Evolutionary conservation across 148 eudicot genomes (phyloP).

Genomic region (Cornus florida): DNA sequence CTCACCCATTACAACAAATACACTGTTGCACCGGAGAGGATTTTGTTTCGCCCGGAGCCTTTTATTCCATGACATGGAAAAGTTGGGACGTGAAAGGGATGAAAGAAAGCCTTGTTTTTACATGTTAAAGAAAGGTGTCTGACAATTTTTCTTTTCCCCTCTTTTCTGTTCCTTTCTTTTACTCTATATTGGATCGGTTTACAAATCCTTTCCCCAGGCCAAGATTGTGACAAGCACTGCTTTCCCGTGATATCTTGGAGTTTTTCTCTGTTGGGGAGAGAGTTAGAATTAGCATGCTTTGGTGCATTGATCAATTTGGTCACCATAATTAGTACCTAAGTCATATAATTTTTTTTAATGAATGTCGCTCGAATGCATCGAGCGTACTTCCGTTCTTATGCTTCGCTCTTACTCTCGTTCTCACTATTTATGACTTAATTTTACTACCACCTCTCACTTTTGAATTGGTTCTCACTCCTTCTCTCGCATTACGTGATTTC

Average conservation of each 20-base stretch:
- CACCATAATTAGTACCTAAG: background rate
- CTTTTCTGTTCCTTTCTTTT: background rate
- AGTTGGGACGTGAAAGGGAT: background rate
- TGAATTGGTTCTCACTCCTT: too few species aligned
- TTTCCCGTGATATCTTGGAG: constrained; percentile 37
- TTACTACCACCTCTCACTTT: too few species aligned
- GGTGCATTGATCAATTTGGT: constrained; percentile 19
- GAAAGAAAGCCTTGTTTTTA: constrained; percentile 3
- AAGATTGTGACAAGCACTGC: constrained; percentile 19
- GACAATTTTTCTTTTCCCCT: background rate
- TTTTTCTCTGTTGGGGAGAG: constrained; percentile 14
- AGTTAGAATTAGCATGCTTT: constrained; percentile 2
- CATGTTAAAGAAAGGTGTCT: constrained; percentile 8
- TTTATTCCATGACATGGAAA: background rate
- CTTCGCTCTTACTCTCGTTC: too few species aligned
- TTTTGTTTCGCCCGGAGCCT: background rate
- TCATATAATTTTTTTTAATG: too few species aligned
- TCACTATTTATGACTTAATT: too few species aligned
- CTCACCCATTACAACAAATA: too few species aligned
- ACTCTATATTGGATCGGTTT: constrained; percentile 10
- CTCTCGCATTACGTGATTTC: too few species aligned
- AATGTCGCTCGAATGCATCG: too few species aligned
- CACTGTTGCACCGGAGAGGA: too few species aligned
- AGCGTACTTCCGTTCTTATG: too few species aligned
- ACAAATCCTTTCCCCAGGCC: constrained; percentile 16